Conservation (phyloP, 345 rosid genomes). For the Microthlaspi erraticum region DNA sequence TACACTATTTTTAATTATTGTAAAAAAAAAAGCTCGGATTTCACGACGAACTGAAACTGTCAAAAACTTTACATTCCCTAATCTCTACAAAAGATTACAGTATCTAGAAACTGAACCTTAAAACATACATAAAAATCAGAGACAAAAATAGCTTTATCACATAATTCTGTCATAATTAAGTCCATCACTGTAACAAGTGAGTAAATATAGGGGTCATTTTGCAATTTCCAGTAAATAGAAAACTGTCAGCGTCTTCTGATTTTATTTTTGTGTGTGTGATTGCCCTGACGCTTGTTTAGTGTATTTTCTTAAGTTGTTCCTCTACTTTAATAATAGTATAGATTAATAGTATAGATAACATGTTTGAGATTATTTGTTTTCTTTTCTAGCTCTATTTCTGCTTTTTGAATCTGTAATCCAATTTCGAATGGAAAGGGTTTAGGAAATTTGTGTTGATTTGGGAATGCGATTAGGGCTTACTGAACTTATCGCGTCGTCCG, state of each 20-base stretch:
- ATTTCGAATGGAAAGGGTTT: slow-evolving; percentile 21
- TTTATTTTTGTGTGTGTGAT: slow-evolving; percentile 11
- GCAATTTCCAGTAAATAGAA: background rate
- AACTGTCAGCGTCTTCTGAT: slow-evolving; percentile 31
- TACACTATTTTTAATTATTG: too few relatives aligned
- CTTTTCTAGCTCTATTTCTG: too few relatives aligned
- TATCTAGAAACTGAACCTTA: background rate
- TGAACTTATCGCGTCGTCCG: background rate
- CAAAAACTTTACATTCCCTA: too few relatives aligned
- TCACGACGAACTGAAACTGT: too few relatives aligned
- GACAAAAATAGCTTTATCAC: background rate
- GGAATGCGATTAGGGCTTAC: slow-evolving; percentile 23
- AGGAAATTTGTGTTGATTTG: background rate
- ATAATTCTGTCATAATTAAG: background rate
- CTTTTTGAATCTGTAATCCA: slow-evolving; percentile 9
- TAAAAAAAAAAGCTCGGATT: too few relatives aligned
- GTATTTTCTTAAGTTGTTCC: too few relatives aligned
- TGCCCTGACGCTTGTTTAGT: too few relatives aligned
- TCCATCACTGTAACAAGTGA: background rate
- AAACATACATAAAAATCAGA: background rate
- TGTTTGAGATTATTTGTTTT: too few relatives aligned
- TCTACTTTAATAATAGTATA: too few relatives aligned
- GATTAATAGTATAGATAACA: too few relatives aligned
- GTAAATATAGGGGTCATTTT: background rate
- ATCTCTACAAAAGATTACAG: background rate